Evolutionary conservation across 495 filamentous ascomycete species (phyloP).

Genomic region (Tuber umbilicatum): DNA sequence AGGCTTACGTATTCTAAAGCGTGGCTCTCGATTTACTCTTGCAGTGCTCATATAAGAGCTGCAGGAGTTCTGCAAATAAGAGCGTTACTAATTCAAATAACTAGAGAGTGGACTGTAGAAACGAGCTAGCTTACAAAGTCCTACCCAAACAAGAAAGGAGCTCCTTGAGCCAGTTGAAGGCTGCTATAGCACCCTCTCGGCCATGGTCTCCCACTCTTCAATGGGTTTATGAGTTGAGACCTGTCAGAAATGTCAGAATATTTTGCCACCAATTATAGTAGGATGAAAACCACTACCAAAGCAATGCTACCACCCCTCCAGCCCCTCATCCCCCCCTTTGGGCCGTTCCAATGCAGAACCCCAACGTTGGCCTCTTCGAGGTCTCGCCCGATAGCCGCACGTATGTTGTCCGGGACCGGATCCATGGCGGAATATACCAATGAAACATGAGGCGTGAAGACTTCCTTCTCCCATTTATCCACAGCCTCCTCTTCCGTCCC

Average conservation of each 20-base stretch:
- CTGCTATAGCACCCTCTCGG: slow-evolving; percentile 15
- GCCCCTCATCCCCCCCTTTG: slow-evolving; percentile 17
- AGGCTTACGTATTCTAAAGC: not conserved
- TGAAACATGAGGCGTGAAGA: slow-evolving; percentile 37
- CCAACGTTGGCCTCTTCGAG: slow-evolving; percentile 19
- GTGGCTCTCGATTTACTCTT: not conserved
- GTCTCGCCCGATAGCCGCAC: slow-evolving; percentile 23
- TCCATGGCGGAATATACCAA: slow-evolving; percentile 33
- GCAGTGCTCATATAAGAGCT: not conserved
- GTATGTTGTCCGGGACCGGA: slow-evolving; percentile 15
- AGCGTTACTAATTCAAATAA: not conserved
- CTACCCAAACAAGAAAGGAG: not conserved
- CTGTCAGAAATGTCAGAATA: not conserved
- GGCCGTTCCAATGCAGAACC: slow-evolving; percentile 6
- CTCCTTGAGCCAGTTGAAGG: not conserved
- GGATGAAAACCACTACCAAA: slow-evolving; percentile 14
- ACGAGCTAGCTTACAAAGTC: not conserved
- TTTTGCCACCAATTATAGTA: not conserved
- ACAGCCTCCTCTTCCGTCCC: slow-evolving; percentile 18
- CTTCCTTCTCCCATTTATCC: slow-evolving; percentile 28
- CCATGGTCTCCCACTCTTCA: slow-evolving; percentile 24
- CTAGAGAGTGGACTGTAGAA: not conserved
- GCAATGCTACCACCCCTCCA: slow-evolving; percentile 35
- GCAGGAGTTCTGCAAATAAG: not conserved
- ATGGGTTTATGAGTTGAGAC: slow-evolving; percentile 23